Percentiles rank a stretch among this genome's conserved stretches.
These are phyloP conservation scores for Dictyostelium citrinum DNA, from an alignment of 78 protist genomes.

Conservation along the genomic window DNA sequence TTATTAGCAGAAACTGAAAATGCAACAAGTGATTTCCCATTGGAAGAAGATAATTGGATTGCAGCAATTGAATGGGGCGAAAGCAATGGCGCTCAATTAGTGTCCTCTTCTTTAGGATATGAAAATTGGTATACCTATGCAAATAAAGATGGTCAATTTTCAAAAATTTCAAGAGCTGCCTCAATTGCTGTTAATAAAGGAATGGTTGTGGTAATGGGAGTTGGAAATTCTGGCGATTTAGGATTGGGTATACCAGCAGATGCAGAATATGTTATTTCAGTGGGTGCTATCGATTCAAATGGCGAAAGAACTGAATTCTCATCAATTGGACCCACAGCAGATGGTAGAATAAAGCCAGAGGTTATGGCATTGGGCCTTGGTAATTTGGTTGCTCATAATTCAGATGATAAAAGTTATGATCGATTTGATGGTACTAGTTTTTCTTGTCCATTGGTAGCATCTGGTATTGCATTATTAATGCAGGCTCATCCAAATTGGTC, in stretches of 20 bases:
- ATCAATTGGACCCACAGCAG: slow-evolving; percentile 63
- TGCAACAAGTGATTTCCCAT: not conserved
- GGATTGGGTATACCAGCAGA: slow-evolving; percentile 75
- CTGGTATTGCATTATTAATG: slow-evolving; percentile 59
- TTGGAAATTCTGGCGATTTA: slow-evolving; percentile 25
- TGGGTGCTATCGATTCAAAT: slow-evolving; percentile 26
- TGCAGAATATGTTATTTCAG: slow-evolving; percentile 23
- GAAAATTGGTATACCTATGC: slow-evolving; percentile 23
- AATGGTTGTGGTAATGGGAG: slow-evolving; percentile 41
- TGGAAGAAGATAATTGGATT: slow-evolving; percentile 71
- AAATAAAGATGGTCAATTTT: not conserved
- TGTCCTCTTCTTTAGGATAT: not conserved
- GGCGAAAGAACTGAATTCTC: slow-evolving; percentile 10
- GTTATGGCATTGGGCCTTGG: slow-evolving; percentile 24
- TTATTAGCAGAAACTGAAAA: slow-evolving; percentile 68
- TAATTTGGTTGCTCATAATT: slow-evolving; percentile 8
- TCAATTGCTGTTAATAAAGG: slow-evolving; percentile 45
- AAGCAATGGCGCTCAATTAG: slow-evolving; percentile 29
- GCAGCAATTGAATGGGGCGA: slow-evolving; percentile 76
- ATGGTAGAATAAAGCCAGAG: slow-evolving; percentile 75
- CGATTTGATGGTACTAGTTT: slow-evolving; percentile 59
- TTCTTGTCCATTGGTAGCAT: slow-evolving; percentile 61
- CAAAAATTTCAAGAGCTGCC: slow-evolving; percentile 27
- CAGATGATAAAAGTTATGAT: not conserved
- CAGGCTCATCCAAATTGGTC: slow-evolving; percentile 62